Conservation (phyloP, 345 rosid genomes). For the Erodium maritimum region DNA sequence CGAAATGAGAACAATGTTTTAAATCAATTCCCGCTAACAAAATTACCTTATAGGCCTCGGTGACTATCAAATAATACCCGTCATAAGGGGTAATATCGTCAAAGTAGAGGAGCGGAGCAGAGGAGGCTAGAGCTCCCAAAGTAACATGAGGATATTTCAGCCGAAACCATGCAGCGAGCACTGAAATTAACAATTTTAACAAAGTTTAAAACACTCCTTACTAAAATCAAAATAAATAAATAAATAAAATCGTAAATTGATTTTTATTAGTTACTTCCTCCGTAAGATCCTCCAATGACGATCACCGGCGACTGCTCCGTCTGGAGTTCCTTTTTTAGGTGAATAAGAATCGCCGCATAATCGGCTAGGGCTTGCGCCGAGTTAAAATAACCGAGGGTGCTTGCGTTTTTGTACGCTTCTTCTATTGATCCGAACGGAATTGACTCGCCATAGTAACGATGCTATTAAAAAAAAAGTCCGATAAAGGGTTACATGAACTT, state of each 20-base stretch:
- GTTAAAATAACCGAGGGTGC: constrained; percentile 23
- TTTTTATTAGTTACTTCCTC: constrained; percentile 26
- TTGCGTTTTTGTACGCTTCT: constrained; percentile 15
- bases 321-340: constrained; percentile 15
- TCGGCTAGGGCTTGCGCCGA: constrained; percentile 34
- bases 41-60: constrained; percentile 18
- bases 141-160: constrained; percentile 28
- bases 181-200: constrained; percentile 7
- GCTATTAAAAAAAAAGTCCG: constrained; percentile 16
- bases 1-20: too few relatives aligned
- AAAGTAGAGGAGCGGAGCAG: constrained; percentile 28
- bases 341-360: constrained; percentile 23
- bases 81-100: constrained; percentile 14
- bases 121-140: constrained; percentile 27
- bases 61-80: constrained; percentile 11
- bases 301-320: constrained; percentile 22
- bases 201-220: too few relatives aligned
- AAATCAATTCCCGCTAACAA: too few relatives aligned
- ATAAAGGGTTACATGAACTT: too few relatives aligned
- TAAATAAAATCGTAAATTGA: background rate
- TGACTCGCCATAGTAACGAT: constrained; percentile 39
- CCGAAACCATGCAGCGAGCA: constrained; percentile 25
- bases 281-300: constrained; percentile 35
- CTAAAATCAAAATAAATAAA: too few relatives aligned
- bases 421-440: constrained; percentile 23